phyloP scores from a whole-genome alignment of 331 rosid species.

The Arachis monticola region DNA sequence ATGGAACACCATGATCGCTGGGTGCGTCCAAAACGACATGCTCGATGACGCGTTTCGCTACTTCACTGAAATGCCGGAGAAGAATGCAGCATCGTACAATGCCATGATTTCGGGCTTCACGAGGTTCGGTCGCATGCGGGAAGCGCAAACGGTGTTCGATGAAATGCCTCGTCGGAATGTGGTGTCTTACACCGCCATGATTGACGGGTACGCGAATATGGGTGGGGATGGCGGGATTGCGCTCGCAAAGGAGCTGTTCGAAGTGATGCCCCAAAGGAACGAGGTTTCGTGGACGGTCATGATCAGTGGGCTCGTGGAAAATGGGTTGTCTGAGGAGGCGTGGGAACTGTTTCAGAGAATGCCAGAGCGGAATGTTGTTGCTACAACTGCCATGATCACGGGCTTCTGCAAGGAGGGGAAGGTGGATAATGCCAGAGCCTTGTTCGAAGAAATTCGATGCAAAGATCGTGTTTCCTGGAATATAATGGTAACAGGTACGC shows the following conservation, averaged over 20 bases:
- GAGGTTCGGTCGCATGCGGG: conserved; percentile 42
- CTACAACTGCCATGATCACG: conserved; percentile 53
- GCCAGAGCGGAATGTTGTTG: conserved; percentile 54
- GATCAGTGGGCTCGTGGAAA: conserved; percentile 57
- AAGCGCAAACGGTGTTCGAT: conserved; percentile 51
- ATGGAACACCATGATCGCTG: conserved; percentile 61
- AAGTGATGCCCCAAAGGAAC: conserved; percentile 49
- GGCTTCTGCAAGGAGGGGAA: conserved; percentile 61
- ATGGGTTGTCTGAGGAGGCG: conserved; percentile 54
- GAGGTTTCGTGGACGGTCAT: conserved; percentile 60
- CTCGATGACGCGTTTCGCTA: conserved; percentile 49
- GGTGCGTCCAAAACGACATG: conserved; percentile 49
- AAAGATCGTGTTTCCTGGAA: conserved; percentile 61
- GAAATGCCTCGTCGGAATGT: conserved; percentile 54
- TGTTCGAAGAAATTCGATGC: conserved; percentile 46
- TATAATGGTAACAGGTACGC: conserved; percentile 58
- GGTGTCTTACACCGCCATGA: conserved; percentile 55
- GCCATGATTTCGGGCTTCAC: conserved; percentile 56
- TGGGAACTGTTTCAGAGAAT: conserved; percentile 49
- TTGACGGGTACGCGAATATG: conserved; percentile 49
- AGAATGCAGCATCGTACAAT: conserved; percentile 51
- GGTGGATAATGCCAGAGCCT: conserved; percentile 50
- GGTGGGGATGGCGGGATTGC: conserved; percentile 42
- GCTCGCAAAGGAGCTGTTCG: conserved; percentile 54
- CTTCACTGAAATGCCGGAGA: conserved; percentile 49